A percentile compares a stretch with the other conserved stretches of the same genome.
Evolutionary conservation across 23 red algal genomes (phyloP).

Genomic region (Porphyridium purpureum): DNA sequence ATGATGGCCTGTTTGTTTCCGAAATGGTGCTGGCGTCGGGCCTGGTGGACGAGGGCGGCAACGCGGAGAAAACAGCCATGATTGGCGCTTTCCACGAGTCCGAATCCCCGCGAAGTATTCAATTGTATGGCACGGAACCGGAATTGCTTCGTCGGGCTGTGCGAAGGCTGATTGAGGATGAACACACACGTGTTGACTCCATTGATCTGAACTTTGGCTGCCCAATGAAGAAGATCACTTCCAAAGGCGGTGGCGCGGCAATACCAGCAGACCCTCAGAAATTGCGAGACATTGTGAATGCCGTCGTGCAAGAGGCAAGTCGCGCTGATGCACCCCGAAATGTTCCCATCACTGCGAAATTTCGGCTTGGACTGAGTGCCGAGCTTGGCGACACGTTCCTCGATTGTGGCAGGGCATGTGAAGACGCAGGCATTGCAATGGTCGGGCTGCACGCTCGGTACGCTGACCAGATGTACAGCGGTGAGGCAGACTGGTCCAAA

Average conservation of each 20-base stretch:
- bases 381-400: constrained; percentile 17
- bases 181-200: constrained; percentile 6
- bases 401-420: constrained; percentile 3
- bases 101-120: constrained; percentile 15
- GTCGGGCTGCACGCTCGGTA: constrained; percentile 27
- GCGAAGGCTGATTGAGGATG: not conserved
- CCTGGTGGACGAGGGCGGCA: constrained; percentile 2
- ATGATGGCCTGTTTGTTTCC: constrained; percentile 11
- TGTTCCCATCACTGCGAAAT: constrained; percentile 44
- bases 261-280: constrained; percentile 7
- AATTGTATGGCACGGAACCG: constrained; percentile 28
- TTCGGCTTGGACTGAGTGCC: constrained; percentile 10
- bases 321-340: not conserved
- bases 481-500: constrained; percentile 6
- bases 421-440: constrained; percentile 16
- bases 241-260: constrained; percentile 40
- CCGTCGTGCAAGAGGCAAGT: constrained; percentile 11
- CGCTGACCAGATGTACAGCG: constrained; percentile 19
- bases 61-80: not conserved
- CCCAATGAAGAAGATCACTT: constrained; percentile 29
- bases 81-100: not conserved
- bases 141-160: constrained; percentile 4
- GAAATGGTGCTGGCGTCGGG: constrained; percentile 38
- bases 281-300: constrained; percentile 3
- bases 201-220: constrained; percentile 64